phyloP scores from a whole-genome alignment of 2,329 filamentous ascomycete genomes.

The Diaporthe caulivora region DNA sequence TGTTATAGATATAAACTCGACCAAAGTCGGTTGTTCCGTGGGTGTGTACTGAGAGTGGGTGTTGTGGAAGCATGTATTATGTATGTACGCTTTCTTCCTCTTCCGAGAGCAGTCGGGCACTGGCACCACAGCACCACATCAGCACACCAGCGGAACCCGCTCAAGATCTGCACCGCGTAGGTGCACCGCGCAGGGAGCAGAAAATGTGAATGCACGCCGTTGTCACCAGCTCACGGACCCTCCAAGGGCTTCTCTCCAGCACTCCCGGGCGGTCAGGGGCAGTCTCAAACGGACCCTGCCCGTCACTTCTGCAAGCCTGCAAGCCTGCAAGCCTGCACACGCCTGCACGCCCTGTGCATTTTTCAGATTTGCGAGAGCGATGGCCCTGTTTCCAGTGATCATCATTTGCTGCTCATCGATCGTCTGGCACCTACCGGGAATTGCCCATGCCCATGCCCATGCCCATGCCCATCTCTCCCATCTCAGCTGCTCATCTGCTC shows the following conservation, averaged over 20 bases:
- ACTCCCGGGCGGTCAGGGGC: constrained; percentile 20
- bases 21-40: too few relatives aligned
- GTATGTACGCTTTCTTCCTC: too few relatives aligned
- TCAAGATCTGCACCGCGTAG: constrained; percentile 11
- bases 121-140: background rate
- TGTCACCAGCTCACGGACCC: constrained; percentile 26
- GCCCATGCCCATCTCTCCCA: background rate
- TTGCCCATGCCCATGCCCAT: constrained; percentile 8
- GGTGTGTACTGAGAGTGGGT: too few relatives aligned
- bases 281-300: constrained; percentile 12
- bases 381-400: constrained; percentile 4
- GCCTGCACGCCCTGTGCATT: background rate
- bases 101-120: background rate
- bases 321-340: background rate
- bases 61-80: too few relatives aligned
- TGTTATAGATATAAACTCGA: too few relatives aligned
- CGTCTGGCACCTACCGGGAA: constrained; percentile 13
- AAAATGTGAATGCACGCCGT: constrained; percentile 27
- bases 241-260: background rate
- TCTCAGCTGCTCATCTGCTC: constrained; percentile 10
- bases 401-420: background rate
- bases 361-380: constrained; percentile 30
- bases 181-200: background rate
- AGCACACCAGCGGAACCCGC: constrained; percentile 4
- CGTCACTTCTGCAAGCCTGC: background rate